Percentiles rank a stretch among this genome's conserved stretches.
These are phyloP conservation scores for Podospora didyma DNA, from an alignment of 495 filamentous ascomycete species.

Conservation along the genomic window DNA sequence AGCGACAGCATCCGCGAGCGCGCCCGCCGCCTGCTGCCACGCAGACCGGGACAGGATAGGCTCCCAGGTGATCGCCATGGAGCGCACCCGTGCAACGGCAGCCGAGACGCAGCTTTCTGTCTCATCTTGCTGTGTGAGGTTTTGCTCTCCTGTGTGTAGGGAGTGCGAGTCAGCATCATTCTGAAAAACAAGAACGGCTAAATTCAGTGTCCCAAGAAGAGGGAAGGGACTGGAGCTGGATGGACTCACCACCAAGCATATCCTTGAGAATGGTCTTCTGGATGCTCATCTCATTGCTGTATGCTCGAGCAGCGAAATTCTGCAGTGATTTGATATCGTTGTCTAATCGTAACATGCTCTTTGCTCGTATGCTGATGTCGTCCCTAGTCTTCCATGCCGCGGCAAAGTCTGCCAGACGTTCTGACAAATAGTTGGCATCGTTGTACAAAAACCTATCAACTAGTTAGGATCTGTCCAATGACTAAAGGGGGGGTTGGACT, in stretches of 20 bases:
- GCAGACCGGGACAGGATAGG: constrained; percentile 76
- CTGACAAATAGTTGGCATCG: constrained; percentile 75
- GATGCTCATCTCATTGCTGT: constrained; percentile 79
- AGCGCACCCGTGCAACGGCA: constrained; percentile 62
- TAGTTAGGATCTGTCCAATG: constrained; percentile 10
- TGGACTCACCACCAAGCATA: constrained; percentile 68
- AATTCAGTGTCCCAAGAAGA: background rate
- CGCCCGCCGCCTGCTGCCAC: constrained; percentile 79
- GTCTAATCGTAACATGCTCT: constrained; percentile 56
- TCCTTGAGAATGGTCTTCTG: constrained; percentile 83
- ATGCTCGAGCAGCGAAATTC: constrained; percentile 76
- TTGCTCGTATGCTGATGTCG: constrained; percentile 42
- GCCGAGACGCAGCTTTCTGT: constrained; percentile 68
- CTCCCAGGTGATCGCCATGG: constrained; percentile 71
- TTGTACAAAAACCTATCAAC: constrained; percentile 75
- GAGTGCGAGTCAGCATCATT: background rate
- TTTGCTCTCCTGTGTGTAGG: constrained; percentile 36
- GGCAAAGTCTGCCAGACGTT: constrained; percentile 59
- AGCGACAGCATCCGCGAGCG: constrained; percentile 74
- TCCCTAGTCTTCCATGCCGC: constrained; percentile 45
- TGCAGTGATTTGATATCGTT: constrained; percentile 69
- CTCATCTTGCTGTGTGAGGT: constrained; percentile 51
- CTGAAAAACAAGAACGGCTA: background rate
- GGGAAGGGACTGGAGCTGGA: constrained; percentile 24
- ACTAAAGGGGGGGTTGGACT: constrained; percentile 5